Conservation (phyloP, 2,329 filamentous ascomycete species). For the Neonectria magnoliae region DNA sequence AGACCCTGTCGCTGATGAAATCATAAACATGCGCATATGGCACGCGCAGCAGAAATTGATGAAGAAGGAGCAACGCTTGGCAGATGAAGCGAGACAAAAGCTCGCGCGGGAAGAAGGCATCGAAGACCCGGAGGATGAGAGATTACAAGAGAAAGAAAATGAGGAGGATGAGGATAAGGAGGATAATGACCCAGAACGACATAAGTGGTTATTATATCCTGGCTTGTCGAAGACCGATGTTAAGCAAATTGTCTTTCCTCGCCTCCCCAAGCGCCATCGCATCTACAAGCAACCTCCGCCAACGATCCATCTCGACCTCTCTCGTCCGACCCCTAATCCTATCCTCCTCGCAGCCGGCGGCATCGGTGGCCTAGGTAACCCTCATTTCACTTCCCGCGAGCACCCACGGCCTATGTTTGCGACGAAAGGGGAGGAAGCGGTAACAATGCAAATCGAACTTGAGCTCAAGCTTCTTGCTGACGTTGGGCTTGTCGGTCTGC, state of each 20-base stretch:
- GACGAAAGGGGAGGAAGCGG: conserved; percentile 83
- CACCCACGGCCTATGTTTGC: conserved; percentile 84
- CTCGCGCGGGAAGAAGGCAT: conserved; percentile 13
- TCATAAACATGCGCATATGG: conserved; percentile 47
- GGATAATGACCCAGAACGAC: conserved; percentile 60
- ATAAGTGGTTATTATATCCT: conserved; percentile 89
- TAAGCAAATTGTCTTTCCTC: conserved; percentile 61
- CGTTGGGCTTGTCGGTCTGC: conserved; percentile 91
- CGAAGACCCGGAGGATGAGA: conserved; percentile 18
- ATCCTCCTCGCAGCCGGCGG: conserved; percentile 89
- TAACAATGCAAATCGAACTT: conserved; percentile 82
- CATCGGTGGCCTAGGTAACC: conserved; percentile 90
- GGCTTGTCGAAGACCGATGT: conserved; percentile 78
- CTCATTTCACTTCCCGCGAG: conserved; percentile 86
- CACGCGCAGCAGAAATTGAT: conserved; percentile 47
- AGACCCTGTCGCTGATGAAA: conserved; percentile 79
- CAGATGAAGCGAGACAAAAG: conserved; percentile 47
- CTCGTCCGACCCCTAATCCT: conserved; percentile 80
- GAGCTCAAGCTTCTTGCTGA: conserved; percentile 96
- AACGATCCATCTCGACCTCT: conserved; percentile 79
- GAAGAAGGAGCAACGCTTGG: conserved; percentile 44
- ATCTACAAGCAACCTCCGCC: conserved; percentile 74
- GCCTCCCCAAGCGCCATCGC: conserved; percentile 61
- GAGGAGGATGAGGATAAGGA: conserved; percentile 52
- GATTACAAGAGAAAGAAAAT: conserved; percentile 25